Evolutionary conservation across 1,139 yeast species (phyloP), one percentile per base, ranked within the genome.

Genomic region (Nematodospora anomalae): DNA sequence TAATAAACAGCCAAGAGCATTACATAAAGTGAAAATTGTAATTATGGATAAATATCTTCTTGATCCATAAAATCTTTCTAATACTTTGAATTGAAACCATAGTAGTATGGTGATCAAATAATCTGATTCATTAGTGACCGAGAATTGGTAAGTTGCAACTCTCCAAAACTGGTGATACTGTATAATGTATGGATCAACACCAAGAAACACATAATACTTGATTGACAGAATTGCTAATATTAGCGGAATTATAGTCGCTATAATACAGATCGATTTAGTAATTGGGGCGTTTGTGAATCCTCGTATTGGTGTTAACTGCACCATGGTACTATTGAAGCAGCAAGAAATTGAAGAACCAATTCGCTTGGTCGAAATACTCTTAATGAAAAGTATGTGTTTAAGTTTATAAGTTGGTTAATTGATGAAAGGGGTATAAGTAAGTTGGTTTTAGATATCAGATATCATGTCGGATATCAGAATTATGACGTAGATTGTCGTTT

Each of bases 161-260:
- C 94, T 62, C 89, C 92, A 84, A 57, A 75, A 80, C 50, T 85
- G 94, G 32, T 60, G 50, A 68, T 85, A 83, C 39, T 71, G 67
- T 9, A 69, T 50, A 12, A 85, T 65, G 47, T 76, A 45, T 4
- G 92, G 92, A 33, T 71, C 76, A 30, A 81, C 67, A 15, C 76
- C 62, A 28, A 81, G 61, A 26, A 63, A 60, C 45, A 79, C 77
- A 33, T 70, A 52, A 42, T 80, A 78, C 53, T 83, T 83, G 37
- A 69, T 49, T 32, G 76, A 78, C 11, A 81, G 54, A 4, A 84
- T 61, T 4, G 89, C 76, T 3, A 81, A 64, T 3, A 64, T 37
- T 11, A 84, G 49, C 1, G 92, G 81, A 6, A 66, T 36, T 0
- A 66, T 51, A 2, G 82, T 62, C 2, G 73, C 46, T 24, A 58